phyloP scores from a whole-genome alignment of 2,329 filamentous ascomycete species.

The Fonsecaea pedrosoi region DNA sequence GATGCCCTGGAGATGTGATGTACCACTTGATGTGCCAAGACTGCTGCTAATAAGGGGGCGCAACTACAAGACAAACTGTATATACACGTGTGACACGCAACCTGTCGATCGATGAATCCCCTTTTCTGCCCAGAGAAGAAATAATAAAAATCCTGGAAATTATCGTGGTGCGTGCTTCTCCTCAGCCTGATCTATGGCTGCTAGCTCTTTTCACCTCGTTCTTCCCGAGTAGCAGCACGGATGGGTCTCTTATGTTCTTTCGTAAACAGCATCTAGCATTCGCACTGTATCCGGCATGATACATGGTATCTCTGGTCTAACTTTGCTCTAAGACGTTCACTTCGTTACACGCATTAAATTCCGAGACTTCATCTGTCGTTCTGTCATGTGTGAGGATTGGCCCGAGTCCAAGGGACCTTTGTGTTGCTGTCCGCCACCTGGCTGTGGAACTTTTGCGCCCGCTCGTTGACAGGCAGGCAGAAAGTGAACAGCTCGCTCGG shows the following conservation, averaged over 20 bases:
- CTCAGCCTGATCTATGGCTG: too few relatives aligned
- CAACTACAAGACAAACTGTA: too few relatives aligned
- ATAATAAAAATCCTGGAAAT: too few relatives aligned
- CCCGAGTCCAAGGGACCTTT: not conserved
- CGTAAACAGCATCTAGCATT: not conserved
- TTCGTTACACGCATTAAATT: not conserved
- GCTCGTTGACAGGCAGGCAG: not conserved
- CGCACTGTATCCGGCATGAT: conserved; percentile 2
- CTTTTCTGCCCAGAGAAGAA: too few relatives aligned
- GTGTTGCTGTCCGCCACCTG: not conserved
- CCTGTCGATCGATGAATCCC: too few relatives aligned
- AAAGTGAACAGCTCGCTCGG: not conserved
- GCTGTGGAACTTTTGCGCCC: not conserved
- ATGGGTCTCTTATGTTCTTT: not conserved
- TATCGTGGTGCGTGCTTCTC: too few relatives aligned
- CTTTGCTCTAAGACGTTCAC: not conserved
- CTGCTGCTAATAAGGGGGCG: too few relatives aligned
- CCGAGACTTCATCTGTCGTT: not conserved
- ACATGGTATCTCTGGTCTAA: conserved; percentile 4
- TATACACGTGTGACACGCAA: too few relatives aligned
- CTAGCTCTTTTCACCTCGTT: too few relatives aligned
- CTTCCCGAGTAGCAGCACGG: too few relatives aligned
- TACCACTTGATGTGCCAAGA: too few relatives aligned
- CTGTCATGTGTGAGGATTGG: not conserved
- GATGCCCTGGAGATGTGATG: too few relatives aligned